Conservation (phyloP, 495 filamentous ascomycete genomes). For the Aspergillus homomorphus region DNA sequence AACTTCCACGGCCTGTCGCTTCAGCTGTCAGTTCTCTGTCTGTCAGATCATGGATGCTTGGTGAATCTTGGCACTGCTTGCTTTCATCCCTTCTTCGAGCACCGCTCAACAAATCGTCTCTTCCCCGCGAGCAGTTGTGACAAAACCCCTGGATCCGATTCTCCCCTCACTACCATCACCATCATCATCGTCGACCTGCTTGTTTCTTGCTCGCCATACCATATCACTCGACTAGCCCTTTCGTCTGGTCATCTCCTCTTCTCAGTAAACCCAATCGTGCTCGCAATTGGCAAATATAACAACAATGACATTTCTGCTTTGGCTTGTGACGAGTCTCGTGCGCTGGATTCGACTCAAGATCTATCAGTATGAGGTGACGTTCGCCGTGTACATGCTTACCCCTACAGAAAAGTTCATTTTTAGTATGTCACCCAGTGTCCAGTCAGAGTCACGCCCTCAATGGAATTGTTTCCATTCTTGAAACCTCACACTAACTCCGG, state of each 20-base stretch:
- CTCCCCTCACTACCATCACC: not conserved
- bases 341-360: constrained; percentile 73
- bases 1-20: not conserved
- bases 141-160: not conserved
- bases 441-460: not conserved
- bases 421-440: constrained; percentile 50
- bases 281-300: constrained; percentile 2
- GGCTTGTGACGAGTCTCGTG: constrained; percentile 45
- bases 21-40: not conserved
- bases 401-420: constrained; percentile 82
- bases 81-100: not conserved
- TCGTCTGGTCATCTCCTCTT: not conserved
- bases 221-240: not conserved
- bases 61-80: not conserved
- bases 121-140: not conserved
- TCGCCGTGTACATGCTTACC: constrained; percentile 82
- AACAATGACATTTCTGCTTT: constrained; percentile 33
- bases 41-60: constrained; percentile 1
- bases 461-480: not conserved
- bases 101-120: not conserved
- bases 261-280: not conserved
- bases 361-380: constrained; percentile 85
- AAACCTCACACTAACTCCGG: constrained; percentile 3
- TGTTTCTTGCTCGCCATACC: not conserved
- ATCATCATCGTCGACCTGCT: no score